These are phyloP conservation scores for Exophiala spinifera DNA, from an alignment of 2,329 filamentous ascomycete genomes.

Conservation along the genomic window DNA sequence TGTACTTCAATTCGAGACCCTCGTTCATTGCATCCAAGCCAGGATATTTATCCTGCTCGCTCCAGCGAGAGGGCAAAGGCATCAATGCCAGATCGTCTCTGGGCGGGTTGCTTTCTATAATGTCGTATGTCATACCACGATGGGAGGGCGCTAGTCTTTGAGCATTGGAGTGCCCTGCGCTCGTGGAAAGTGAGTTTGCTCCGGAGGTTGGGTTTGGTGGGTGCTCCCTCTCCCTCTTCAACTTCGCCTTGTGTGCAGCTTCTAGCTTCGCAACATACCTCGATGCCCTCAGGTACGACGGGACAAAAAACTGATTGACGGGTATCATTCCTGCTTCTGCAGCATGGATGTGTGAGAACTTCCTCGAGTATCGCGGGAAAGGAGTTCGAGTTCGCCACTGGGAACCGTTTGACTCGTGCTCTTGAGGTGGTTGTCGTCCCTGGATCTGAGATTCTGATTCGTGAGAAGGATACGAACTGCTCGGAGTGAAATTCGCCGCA, in stretches of 20 bases:
- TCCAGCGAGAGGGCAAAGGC: slow-evolving; percentile 80
- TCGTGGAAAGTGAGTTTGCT: slow-evolving; percentile 53
- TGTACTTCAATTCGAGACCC: slow-evolving; percentile 67
- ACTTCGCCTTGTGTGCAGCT: slow-evolving; percentile 63
- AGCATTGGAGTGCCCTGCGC: slow-evolving; percentile 48
- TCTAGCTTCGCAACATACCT: slow-evolving; percentile 74
- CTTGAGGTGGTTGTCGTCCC: slow-evolving; percentile 40
- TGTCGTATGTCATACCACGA: slow-evolving; percentile 75
- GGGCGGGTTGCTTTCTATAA: slow-evolving; percentile 70
- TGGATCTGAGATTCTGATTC: slow-evolving; percentile 34
- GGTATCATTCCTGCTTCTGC: slow-evolving; percentile 28
- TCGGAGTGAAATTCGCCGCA: slow-evolving; percentile 32
- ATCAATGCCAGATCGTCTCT: slow-evolving; percentile 61
- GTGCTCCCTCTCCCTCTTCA: slow-evolving; percentile 51
- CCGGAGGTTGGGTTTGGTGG: slow-evolving; percentile 40
- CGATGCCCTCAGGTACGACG: slow-evolving; percentile 77
- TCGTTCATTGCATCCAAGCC: slow-evolving; percentile 72
- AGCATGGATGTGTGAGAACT: slow-evolving; percentile 40
- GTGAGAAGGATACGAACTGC: slow-evolving; percentile 37
- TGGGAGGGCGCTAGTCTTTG: slow-evolving; percentile 62
- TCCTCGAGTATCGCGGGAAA: slow-evolving; percentile 48
- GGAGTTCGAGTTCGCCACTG: slow-evolving; percentile 44
- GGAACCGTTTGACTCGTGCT: slow-evolving; percentile 46
- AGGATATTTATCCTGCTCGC: slow-evolving; percentile 68
- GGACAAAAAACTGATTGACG: slow-evolving; percentile 65